Evolutionary conservation across 2,329 filamentous ascomycete species (phyloP).

Genomic region (Cladosporium velox): DNA sequence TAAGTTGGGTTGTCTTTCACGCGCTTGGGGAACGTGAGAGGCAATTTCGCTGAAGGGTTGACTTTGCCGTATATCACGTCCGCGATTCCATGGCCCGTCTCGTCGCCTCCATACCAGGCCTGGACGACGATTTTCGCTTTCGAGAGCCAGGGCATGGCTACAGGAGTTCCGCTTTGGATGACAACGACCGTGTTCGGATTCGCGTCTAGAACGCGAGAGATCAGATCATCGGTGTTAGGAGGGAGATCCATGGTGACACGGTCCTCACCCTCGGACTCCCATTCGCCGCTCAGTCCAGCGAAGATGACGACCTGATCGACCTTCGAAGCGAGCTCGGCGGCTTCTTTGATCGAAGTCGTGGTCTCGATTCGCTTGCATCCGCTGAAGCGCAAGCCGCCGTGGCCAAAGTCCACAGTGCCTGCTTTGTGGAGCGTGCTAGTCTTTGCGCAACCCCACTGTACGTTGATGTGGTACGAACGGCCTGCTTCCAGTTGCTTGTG

Average conservation of each 20-base stretch:
- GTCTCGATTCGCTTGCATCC: slow-evolving; percentile 57
- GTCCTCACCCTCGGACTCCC: slow-evolving; percentile 73
- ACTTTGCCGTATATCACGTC: slow-evolving; percentile 17
- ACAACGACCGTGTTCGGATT: slow-evolving; percentile 73
- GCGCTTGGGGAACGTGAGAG: slow-evolving; percentile 22
- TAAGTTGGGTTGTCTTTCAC: slow-evolving; percentile 61
- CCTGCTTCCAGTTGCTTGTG: slow-evolving; percentile 60
- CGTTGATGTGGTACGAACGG: slow-evolving; percentile 59
- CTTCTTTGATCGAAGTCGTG: slow-evolving; percentile 65
- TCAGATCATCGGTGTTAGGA: slow-evolving; percentile 64
- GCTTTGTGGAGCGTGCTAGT: slow-evolving; percentile 64
- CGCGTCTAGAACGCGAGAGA: slow-evolving; percentile 63
- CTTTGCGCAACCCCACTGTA: slow-evolving; percentile 66
- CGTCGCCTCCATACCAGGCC: slow-evolving; percentile 33
- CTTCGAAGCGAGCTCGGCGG: slow-evolving; percentile 66
- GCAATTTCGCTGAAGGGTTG: slow-evolving; percentile 20
- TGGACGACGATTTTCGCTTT: slow-evolving; percentile 65
- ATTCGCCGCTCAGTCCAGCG: slow-evolving; percentile 74
- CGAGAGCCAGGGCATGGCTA: slow-evolving; percentile 70
- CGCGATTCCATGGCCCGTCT: slow-evolving; percentile 19
- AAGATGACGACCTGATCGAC: slow-evolving; percentile 78
- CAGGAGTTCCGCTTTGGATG: slow-evolving; percentile 75
- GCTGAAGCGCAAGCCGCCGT: slow-evolving; percentile 63
- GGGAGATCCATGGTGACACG: slow-evolving; percentile 62
- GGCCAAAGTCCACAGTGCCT: slow-evolving; percentile 66